Percentiles rank a stretch among this genome's conserved stretches.
Conservation (phyloP, 805 yeast species). For the Naumovozyma dairenensis region DNA sequence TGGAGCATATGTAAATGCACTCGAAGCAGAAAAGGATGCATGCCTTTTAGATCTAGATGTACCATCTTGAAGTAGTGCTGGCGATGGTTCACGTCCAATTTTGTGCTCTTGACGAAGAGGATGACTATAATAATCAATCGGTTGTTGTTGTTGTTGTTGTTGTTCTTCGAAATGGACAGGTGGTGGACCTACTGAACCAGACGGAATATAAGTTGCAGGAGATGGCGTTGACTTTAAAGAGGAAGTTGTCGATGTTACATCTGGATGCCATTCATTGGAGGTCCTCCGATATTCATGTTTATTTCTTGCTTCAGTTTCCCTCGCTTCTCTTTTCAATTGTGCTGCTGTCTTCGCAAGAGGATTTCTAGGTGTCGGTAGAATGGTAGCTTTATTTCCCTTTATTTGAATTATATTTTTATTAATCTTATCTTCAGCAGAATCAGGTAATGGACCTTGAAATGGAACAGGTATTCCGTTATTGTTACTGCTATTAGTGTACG, state of each 20-base stretch:
- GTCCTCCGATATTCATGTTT: not conserved
- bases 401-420: slow-evolving; percentile 31
- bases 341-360: slow-evolving; percentile 26
- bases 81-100: not conserved
- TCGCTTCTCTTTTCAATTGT: slow-evolving; percentile 24
- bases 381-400: slow-evolving; percentile 31
- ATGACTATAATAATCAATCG: too few relatives aligned
- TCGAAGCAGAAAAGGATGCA: slow-evolving; percentile 37
- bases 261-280: not conserved
- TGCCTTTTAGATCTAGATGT: slow-evolving; percentile 29
- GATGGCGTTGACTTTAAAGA: not conserved
- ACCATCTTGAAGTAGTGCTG: not conserved
- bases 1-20: slow-evolving; percentile 29
- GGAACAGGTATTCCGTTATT: slow-evolving; percentile 3
- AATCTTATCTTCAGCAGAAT: slow-evolving; percentile 8
- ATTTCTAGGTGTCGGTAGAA: slow-evolving; percentile 28
- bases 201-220: not conserved
- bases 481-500: not conserved
- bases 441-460: slow-evolving; percentile 3
- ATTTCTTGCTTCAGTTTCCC: slow-evolving; percentile 9
- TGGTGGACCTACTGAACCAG: not conserved
- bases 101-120: too few relatives aligned
- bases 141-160: not conserved
- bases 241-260: not conserved
- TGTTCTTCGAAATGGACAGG: not conserved